A percentile compares a stretch with the other conserved stretches of the same genome.
Evolutionary conservation across 345 rosid genomes (phyloP).

Genomic region (Ailanthus altissimus): DNA sequence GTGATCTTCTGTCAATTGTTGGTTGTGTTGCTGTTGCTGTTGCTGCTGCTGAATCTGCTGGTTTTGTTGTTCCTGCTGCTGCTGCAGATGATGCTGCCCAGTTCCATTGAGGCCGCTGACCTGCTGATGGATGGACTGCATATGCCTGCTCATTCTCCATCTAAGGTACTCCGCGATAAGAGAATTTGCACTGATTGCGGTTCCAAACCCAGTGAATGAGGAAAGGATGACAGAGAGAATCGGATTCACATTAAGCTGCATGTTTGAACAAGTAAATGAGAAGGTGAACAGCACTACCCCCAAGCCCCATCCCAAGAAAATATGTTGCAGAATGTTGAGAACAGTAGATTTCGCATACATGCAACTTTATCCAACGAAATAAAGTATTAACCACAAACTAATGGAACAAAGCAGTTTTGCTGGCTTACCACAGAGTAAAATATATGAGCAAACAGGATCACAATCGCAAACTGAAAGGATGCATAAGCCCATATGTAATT

Average conservation of each 20-base stretch:
- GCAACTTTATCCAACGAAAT: not conserved
- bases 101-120: not conserved
- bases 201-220: constrained; percentile 56
- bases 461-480: constrained; percentile 58
- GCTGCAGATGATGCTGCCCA: constrained; percentile 29
- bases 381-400: not conserved
- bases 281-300: not conserved
- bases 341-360: not conserved
- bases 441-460: constrained; percentile 62
- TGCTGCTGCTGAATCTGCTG: not conserved
- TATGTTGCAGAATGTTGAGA: not conserved
- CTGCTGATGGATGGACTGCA: constrained; percentile 23
- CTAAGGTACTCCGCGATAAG: constrained; percentile 52
- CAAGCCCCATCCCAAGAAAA: not conserved
- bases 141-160: constrained; percentile 47
- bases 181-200: constrained; percentile 58
- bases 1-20: constrained; percentile 17
- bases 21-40: constrained; percentile 4
- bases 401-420: constrained; percentile 14
- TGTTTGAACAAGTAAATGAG: constrained; percentile 4
- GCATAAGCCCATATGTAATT: constrained; percentile 66
- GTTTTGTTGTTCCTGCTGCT: constrained; percentile 20
- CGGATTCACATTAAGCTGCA: constrained; percentile 54
- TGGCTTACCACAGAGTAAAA: constrained; percentile 52
- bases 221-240: constrained; percentile 54